phyloP scores from a whole-genome alignment of 805 yeast species.

The Saturnispora dispora region DNA sequence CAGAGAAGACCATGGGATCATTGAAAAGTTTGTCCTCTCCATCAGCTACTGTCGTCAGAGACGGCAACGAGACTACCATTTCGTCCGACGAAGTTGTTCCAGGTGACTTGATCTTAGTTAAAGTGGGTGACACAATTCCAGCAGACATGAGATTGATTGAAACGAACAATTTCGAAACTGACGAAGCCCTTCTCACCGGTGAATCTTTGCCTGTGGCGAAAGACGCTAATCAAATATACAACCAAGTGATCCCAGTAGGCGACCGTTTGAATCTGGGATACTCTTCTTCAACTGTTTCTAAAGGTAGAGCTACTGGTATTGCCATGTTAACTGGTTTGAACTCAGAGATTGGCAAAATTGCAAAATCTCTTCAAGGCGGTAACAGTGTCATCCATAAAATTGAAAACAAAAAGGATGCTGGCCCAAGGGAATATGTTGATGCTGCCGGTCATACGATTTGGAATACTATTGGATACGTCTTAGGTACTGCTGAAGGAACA shows the following conservation, averaged over 20 bases:
- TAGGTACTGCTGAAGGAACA: conserved; percentile 73
- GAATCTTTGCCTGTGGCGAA: conserved; percentile 94
- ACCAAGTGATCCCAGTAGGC: conserved; percentile 48
- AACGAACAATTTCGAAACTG: conserved; percentile 81
- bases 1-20: conserved; percentile 74
- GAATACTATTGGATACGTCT: conserved; percentile 54
- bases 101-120: conserved; percentile 85
- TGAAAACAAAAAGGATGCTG: conserved; percentile 45
- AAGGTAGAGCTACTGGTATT: conserved; percentile 92
- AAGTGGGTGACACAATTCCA: conserved; percentile 87
- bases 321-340: conserved; percentile 93
- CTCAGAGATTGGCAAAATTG: conserved; percentile 96
- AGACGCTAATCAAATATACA: conserved; percentile 60
- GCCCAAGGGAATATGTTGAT: conserved; percentile 45
- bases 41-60: conserved; percentile 59
- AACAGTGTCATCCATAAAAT: conserved; percentile 32
- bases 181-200: conserved; percentile 96
- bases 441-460: conserved; percentile 42
- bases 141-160: conserved; percentile 86
- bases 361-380: conserved; percentile 44
- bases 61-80: conserved; percentile 65
- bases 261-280: conserved; percentile 68
- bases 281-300: conserved; percentile 91
- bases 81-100: conserved; percentile 83
- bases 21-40: conserved; percentile 60